phyloP scores from a whole-genome alignment of 2,329 filamentous ascomycete species.

The Trichoderma afroharzianum region DNA sequence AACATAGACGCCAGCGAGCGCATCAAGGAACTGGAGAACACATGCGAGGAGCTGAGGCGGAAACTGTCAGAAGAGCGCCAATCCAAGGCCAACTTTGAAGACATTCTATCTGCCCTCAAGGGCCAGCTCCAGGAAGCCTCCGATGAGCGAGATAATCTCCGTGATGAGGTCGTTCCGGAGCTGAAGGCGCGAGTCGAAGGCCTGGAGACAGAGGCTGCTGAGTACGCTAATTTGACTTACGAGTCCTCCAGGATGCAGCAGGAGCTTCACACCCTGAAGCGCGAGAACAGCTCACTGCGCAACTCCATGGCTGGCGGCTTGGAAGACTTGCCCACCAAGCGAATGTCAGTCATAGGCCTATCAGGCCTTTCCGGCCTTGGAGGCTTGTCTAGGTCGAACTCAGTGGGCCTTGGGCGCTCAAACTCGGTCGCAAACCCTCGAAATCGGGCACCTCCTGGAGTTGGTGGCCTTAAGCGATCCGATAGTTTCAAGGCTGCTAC shows the following conservation, averaged over 20 bases:
- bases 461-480: slow-evolving; percentile 53
- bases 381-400: slow-evolving; percentile 63
- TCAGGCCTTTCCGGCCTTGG: not conserved
- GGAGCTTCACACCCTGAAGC: slow-evolving; percentile 68
- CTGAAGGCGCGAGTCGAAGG: slow-evolving; percentile 73
- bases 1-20: slow-evolving; percentile 55
- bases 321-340: slow-evolving; percentile 20
- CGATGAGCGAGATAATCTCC: slow-evolving; percentile 87
- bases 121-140: slow-evolving; percentile 76
- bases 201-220: slow-evolving; percentile 68
- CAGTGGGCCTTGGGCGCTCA: slow-evolving; percentile 61
- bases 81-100: slow-evolving; percentile 90
- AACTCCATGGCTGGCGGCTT: slow-evolving; percentile 28
- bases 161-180: slow-evolving; percentile 81
- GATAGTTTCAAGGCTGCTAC: slow-evolving; percentile 49
- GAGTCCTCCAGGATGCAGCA: slow-evolving; percentile 84
- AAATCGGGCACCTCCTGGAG: slow-evolving; percentile 36
- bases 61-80: slow-evolving; percentile 80
- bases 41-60: slow-evolving; percentile 77
- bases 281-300: slow-evolving; percentile 61
- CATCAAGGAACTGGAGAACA: slow-evolving; percentile 72
- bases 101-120: slow-evolving; percentile 78
- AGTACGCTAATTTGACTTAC: slow-evolving; percentile 70
- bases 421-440: slow-evolving; percentile 62
- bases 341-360: slow-evolving; percentile 31